Evolutionary conservation across 768 basidiomycete species (phyloP).

Genomic region (Russula brevipes): DNA sequence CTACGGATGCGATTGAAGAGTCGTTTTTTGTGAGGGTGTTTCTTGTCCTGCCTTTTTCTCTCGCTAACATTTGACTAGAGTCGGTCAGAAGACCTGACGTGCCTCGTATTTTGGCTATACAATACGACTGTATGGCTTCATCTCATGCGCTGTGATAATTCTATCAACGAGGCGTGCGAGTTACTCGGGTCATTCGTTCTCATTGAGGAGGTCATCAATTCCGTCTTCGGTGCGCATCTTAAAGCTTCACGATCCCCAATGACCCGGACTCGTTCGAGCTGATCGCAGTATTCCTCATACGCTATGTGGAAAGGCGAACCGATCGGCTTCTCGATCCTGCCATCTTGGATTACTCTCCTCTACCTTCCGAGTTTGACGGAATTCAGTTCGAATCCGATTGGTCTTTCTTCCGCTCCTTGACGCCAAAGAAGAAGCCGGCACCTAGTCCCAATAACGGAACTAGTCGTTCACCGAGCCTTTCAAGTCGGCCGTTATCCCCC

Average conservation of each 20-base stretch:
- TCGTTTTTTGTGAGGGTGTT: conserved; percentile 73
- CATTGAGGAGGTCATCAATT: conserved; percentile 89
- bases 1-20: conserved; percentile 88
- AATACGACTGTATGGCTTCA: conserved; percentile 89
- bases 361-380: conserved; percentile 71
- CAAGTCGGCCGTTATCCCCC: conserved; percentile 42
- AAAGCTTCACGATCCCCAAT: not conserved
- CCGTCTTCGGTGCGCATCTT: conserved; percentile 71
- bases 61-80: conserved; percentile 43
- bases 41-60: not conserved
- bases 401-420: conserved; percentile 79
- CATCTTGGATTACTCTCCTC: conserved; percentile 75
- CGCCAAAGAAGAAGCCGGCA: conserved; percentile 51
- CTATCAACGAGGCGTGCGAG: conserved; percentile 75
- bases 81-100: conserved; percentile 78
- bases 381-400: conserved; percentile 96
- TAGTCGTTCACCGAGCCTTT: conserved; percentile 47
- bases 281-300: conserved; percentile 82
- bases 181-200: conserved; percentile 78
- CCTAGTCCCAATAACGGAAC: conserved; percentile 32
- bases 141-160: conserved; percentile 79
- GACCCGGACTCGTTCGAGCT: conserved; percentile 7
- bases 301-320: conserved; percentile 83
- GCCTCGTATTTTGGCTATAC: conserved; percentile 90
- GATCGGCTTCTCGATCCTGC: conserved; percentile 80